These are phyloP conservation scores for Coriaria nepalensis DNA, from an alignment of 306 rosid genomes.

Conservation along the genomic window DNA sequence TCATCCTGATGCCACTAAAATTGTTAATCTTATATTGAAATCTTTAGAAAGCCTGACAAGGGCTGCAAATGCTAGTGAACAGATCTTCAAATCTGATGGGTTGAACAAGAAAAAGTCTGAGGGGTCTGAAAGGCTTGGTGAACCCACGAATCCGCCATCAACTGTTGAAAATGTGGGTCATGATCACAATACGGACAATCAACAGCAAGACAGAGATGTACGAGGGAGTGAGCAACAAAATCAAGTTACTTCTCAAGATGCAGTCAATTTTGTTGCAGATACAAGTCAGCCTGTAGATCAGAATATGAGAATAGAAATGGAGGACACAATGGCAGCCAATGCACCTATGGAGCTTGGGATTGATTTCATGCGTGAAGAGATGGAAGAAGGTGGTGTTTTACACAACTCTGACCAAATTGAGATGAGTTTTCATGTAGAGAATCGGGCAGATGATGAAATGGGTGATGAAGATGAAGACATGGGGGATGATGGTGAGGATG, in stretches of 20 bases:
- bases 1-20: slow-evolving; percentile 93
- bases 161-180: slow-evolving; percentile 31
- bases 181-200: slow-evolving; percentile 44
- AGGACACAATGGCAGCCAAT: slow-evolving; percentile 44
- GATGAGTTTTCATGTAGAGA: slow-evolving; percentile 79
- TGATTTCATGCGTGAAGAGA: slow-evolving; percentile 86
- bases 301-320: slow-evolving; percentile 65
- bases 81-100: slow-evolving; percentile 64
- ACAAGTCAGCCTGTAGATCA: slow-evolving; percentile 47
- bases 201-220: slow-evolving; percentile 39
- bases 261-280: slow-evolving; percentile 30
- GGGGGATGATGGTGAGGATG: slow-evolving; percentile 97
- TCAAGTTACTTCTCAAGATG: slow-evolving; percentile 41
- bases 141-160: slow-evolving; percentile 39
- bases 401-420: slow-evolving; percentile 72
- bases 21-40: slow-evolving; percentile 77
- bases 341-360: slow-evolving; percentile 65
- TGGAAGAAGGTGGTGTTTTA: slow-evolving; percentile 62
- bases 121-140: slow-evolving; percentile 53
- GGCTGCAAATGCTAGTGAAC: slow-evolving; percentile 95
- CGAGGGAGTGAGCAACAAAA: slow-evolving; percentile 38
- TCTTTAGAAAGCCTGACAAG: slow-evolving; percentile 80
- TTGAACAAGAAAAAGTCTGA: slow-evolving; percentile 52
- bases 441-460: slow-evolving; percentile 86
- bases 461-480: slow-evolving; percentile 96